phyloP scores from a whole-genome alignment of 1,284 basidiomycete species.

The Earliella scabrosa region DNA sequence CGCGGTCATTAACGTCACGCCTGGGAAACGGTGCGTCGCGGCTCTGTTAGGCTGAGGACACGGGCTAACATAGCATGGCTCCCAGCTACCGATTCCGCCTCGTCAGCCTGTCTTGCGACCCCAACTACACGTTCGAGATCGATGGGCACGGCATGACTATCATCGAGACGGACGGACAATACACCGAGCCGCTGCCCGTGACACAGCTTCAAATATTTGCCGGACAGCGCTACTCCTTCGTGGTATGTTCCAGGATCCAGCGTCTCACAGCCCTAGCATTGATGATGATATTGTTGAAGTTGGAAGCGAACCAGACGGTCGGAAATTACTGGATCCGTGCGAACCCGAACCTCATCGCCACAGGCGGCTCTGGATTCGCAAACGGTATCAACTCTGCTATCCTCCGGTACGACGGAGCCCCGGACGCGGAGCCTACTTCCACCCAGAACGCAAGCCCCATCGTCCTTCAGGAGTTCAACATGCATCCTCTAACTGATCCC shows the following conservation, averaged over 20 bases:
- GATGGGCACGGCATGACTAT: slow-evolving; percentile 51
- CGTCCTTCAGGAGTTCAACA: not conserved
- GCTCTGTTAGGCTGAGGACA: too few relatives aligned
- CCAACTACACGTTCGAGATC: slow-evolving; percentile 41
- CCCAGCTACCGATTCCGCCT: slow-evolving; percentile 44
- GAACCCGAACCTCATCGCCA: slow-evolving; percentile 33
- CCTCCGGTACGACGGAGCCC: slow-evolving; percentile 47
- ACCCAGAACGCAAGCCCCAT: not conserved
- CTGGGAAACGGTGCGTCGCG: slow-evolving; percentile 37
- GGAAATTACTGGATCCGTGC: slow-evolving; percentile 50
- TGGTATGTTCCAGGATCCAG: slow-evolving; percentile 16
- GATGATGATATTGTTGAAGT: slow-evolving; percentile 13
- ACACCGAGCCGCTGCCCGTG: slow-evolving; percentile 43
- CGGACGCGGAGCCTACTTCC: slow-evolving; percentile 45
- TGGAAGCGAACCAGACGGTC: slow-evolving; percentile 39
- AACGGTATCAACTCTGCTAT: slow-evolving; percentile 47
- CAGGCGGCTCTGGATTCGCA: slow-evolving; percentile 33
- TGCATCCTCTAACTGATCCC: slow-evolving; percentile 7
- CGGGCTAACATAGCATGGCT: too few relatives aligned
- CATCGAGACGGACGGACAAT: slow-evolving; percentile 57
- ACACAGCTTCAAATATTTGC: slow-evolving; percentile 45
- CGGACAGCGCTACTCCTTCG: slow-evolving; percentile 41
- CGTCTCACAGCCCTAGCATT: not conserved
- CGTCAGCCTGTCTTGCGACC: slow-evolving; percentile 49
- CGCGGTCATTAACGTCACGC: slow-evolving; percentile 37